These are phyloP conservation scores for Polyporus arcularius DNA, from an alignment of 768 basidiomycete species.

Conservation along the genomic window DNA sequence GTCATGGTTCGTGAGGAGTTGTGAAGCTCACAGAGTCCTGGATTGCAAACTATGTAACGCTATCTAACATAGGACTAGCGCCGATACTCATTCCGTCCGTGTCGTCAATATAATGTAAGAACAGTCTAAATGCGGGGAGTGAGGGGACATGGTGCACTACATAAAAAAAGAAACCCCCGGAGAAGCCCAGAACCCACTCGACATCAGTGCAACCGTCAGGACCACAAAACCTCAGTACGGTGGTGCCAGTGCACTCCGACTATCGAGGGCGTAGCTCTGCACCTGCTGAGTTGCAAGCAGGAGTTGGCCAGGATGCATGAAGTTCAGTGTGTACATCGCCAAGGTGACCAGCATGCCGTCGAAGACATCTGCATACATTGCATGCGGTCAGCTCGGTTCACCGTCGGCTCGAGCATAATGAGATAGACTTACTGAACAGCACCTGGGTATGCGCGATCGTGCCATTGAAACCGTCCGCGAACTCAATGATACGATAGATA, in stretches of 20 bases:
- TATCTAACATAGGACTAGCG: not conserved
- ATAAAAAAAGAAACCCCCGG: too few relatives aligned
- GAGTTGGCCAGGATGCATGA: constrained; percentile 45
- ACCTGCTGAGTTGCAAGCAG: constrained; percentile 10
- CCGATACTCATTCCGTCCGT: not conserved
- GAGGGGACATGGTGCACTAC: not conserved
- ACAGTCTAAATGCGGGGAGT: not conserved
- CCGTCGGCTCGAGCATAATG: not conserved
- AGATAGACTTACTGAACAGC: constrained; percentile 40
- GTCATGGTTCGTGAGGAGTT: constrained; percentile 6
- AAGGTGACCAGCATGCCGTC: constrained; percentile 50
- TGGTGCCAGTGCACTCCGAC: not conserved
- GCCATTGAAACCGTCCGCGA: constrained; percentile 52
- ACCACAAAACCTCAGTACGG: not conserved
- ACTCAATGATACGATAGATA: constrained; percentile 53
- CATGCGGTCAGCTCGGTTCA: not conserved
- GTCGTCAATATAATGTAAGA: not conserved
- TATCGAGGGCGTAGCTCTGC: not conserved
- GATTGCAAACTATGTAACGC: not conserved
- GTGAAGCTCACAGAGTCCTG: not conserved
- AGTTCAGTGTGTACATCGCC: constrained; percentile 45
- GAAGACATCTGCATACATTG: constrained; percentile 41
- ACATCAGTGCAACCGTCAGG: too few relatives aligned
- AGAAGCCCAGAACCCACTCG: too few relatives aligned
- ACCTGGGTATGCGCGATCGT: constrained; percentile 47